phyloP scores from a whole-genome alignment of 2,329 filamentous ascomycete genomes.

The Didymella exigua region DNA sequence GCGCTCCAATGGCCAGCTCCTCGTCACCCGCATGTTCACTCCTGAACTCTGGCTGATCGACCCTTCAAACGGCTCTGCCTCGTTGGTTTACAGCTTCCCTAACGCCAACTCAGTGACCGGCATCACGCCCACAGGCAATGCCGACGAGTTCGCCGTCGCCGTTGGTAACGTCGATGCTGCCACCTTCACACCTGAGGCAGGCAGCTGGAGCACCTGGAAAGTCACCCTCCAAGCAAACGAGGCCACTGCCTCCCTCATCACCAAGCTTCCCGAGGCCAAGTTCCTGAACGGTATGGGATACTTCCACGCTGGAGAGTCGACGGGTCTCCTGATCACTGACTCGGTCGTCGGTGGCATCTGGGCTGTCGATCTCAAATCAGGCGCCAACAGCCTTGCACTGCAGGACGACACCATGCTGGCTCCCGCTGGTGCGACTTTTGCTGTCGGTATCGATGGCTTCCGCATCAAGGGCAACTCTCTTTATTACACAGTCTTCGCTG shows the following conservation, averaged over 20 bases:
- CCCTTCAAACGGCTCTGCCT: constrained; percentile 8
- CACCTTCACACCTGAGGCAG: constrained; percentile 13
- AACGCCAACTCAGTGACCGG: constrained; percentile 15
- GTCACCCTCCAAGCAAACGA: constrained; percentile 3
- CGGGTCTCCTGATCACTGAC: constrained; percentile 16
- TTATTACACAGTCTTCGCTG: constrained; percentile 15
- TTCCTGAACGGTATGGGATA: constrained; percentile 17
- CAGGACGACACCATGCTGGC: constrained; percentile 15
- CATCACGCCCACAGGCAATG: constrained; percentile 13
- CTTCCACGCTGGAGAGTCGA: constrained; percentile 6
- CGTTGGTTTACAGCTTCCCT: constrained; percentile 14
- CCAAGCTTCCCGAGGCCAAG: constrained; percentile 10
- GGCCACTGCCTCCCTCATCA: constrained; percentile 12
- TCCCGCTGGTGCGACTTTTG: constrained; percentile 12
- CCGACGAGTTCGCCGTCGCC: constrained; percentile 18
- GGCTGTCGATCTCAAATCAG: constrained; percentile 11
- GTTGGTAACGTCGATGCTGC: constrained; percentile 15
- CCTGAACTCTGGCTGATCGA: constrained; percentile 19
- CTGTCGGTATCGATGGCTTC: constrained; percentile 18
- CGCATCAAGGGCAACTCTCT: constrained; percentile 12
- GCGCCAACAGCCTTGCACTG: constrained; percentile 13
- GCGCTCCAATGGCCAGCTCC: constrained; percentile 16
- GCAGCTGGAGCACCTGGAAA: constrained; percentile 17
- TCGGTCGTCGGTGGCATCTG: constrained; percentile 15
- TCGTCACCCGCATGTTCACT: constrained; percentile 17